Evolutionary conservation across 2,329 filamentous ascomycete genomes (phyloP).

Genomic region (Endocalyx cinctus): DNA sequence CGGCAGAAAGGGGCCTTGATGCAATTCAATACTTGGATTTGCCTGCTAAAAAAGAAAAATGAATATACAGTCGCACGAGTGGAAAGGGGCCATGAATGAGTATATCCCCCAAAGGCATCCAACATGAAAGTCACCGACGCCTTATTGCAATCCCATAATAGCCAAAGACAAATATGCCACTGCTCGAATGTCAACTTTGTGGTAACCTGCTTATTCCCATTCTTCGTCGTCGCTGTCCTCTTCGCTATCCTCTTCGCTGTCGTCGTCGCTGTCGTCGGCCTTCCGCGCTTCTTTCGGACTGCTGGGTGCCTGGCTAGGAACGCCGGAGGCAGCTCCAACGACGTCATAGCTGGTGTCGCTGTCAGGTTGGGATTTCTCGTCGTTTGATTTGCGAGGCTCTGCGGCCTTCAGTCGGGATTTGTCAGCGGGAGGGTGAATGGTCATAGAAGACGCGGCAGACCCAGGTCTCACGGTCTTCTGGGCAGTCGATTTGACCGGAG

Average conservation of each 20-base stretch:
- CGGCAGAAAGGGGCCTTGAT: no score
- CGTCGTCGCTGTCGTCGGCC: constrained; percentile 60
- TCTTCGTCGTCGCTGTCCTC: constrained; percentile 59
- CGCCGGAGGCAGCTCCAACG: constrained; percentile 72
- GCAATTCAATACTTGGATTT: no score
- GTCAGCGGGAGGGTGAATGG: constrained; percentile 49
- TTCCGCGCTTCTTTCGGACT: constrained; percentile 56
- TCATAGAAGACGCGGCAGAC: constrained; percentile 55
- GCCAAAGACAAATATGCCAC: no score
- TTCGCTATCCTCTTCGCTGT: no score
- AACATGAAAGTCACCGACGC: no score
- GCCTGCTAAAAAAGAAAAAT: no score
- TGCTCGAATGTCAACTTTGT: no score
- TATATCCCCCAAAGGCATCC: no score
- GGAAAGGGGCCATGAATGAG: no score
- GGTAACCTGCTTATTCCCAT: constrained; percentile 29
- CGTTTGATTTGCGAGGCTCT: constrained; percentile 71
- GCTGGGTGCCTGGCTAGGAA: constrained; percentile 70
- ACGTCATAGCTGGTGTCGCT: constrained; percentile 97
- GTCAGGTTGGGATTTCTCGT: constrained; percentile 84
- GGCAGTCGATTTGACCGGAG: constrained; percentile 28
- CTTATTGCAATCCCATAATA: no score
- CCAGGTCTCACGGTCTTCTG: constrained; percentile 34
- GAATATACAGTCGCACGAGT: no score
- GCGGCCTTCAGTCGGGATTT: constrained; percentile 52